Conservation (phyloP, 1,284 basidiomycete species). For the Leccinum insolens region DNA sequence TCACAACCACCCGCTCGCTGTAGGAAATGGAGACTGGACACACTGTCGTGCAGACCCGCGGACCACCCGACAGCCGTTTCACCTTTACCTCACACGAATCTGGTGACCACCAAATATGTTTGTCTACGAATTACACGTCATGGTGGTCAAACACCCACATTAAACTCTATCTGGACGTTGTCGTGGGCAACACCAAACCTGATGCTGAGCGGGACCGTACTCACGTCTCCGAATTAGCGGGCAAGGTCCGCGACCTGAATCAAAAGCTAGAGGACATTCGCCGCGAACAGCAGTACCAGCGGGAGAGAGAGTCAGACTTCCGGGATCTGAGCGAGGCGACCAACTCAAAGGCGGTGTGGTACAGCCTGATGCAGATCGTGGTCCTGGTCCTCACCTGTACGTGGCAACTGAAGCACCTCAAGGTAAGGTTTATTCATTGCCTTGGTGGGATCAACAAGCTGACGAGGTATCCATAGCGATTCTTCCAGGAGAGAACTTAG, state of each 20-base stretch:
- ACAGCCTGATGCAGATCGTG: conserved; percentile 85
- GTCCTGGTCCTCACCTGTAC: conserved; percentile 84
- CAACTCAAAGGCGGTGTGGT: conserved; percentile 92
- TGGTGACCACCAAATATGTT: conserved; percentile 96
- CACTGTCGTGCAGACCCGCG: conserved; percentile 84
- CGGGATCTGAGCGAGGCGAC: conserved; percentile 87
- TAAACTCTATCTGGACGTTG: conserved; percentile 92
- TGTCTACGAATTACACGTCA: conserved; percentile 85
- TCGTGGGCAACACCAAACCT: conserved; percentile 85
- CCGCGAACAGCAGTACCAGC: conserved; percentile 96
- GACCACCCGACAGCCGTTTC: conserved; percentile 89
- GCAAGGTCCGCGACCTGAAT: conserved; percentile 91
- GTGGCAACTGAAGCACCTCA: conserved; percentile 94
- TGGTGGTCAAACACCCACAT: conserved; percentile 91
- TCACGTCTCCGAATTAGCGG: conserved; percentile 87
- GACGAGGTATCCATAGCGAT: conserved; percentile 51
- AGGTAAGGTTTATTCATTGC: conserved; percentile 52
- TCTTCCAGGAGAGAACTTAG: conserved; percentile 91
- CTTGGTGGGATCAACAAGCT: conserved; percentile 8
- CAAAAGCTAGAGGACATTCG: conserved; percentile 91
- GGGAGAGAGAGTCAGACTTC: conserved; percentile 93
- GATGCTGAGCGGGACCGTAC: conserved; percentile 82
- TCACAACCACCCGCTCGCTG: conserved; percentile 2
- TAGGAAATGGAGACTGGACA: conserved; percentile 82
- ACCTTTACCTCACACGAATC: conserved; percentile 97